Percentiles rank a stretch among this genome's conserved stretches.
Evolutionary conservation across 1,139 yeast genomes (phyloP).

Genomic region (Taiozyma onychis): DNA sequence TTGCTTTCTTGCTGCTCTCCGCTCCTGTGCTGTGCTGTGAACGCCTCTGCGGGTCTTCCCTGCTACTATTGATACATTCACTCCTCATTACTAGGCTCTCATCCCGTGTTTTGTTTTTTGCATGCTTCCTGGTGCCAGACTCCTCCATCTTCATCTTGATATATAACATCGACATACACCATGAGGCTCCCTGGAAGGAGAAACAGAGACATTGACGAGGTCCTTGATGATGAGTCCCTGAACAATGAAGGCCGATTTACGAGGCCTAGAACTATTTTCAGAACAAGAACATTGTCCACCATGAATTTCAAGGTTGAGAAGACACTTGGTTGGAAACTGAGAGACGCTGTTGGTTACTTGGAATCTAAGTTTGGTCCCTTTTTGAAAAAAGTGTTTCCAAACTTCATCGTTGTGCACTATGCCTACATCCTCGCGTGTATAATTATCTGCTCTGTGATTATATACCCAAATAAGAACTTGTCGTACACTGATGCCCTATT

Average conservation of each 20-base stretch:
- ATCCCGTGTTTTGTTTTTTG: neutral
- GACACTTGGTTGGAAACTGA: conserved; percentile 31
- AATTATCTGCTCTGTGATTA: conserved; percentile 62
- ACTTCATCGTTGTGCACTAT: conserved; percentile 78
- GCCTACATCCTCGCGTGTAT: conserved; percentile 49
- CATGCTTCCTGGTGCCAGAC: neutral
- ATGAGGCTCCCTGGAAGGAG: neutral
- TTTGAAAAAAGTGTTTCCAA: conserved; percentile 51
- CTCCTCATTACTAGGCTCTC: neutral
- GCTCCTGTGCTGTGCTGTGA: neutral
- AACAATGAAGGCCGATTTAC: neutral
- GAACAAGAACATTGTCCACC: conserved; percentile 4
- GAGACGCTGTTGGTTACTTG: conserved; percentile 30
- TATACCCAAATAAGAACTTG: conserved; percentile 68
- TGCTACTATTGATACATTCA: neutral
- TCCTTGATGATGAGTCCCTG: neutral
- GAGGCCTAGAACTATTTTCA: neutral
- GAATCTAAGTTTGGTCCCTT: conserved; percentile 39
- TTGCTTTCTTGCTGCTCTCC: neutral
- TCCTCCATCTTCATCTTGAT: neutral
- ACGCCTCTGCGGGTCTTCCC: neutral
- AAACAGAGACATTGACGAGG: neutral
- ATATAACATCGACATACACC: neutral
- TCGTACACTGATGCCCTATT: conserved; percentile 76
- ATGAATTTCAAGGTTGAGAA: conserved; percentile 24